Percentiles rank a stretch among this genome's conserved stretches.
Conservation (phyloP, 768 basidiomycete genomes). For the Lepiota venenata region DNA sequence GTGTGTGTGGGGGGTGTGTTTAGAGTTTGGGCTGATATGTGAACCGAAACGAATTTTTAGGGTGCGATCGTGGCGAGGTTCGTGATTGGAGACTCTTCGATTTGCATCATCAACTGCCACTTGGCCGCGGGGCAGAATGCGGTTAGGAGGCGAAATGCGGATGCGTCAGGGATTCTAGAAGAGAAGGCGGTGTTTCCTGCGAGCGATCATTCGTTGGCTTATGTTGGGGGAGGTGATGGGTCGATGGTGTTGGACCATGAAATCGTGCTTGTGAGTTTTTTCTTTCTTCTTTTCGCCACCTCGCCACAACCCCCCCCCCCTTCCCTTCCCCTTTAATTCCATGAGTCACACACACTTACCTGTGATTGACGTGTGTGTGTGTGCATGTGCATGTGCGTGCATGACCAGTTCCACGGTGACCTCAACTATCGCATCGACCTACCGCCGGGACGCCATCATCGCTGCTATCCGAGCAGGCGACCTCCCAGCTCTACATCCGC, state of each 20-base stretch:
- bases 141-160: slow-evolving; percentile 78
- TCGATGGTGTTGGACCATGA: slow-evolving; percentile 94
- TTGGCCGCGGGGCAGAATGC: slow-evolving; percentile 93
- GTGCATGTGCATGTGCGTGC: too few relatives aligned
- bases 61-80: slow-evolving; percentile 90
- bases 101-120: slow-evolving; percentile 97
- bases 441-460: slow-evolving; percentile 80
- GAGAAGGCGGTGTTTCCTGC: slow-evolving; percentile 66
- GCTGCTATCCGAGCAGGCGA: slow-evolving; percentile 68
- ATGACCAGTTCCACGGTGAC: slow-evolving; percentile 76
- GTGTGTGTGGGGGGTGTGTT: too few relatives aligned
- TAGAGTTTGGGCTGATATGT: background rate
- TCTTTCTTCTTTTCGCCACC: too few relatives aligned
- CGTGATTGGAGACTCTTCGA: slow-evolving; percentile 85
- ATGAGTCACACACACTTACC: background rate
- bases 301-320: too few relatives aligned
- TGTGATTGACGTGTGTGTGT: slow-evolving; percentile 1
- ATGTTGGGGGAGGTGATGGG: slow-evolving; percentile 90
- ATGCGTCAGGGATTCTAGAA: slow-evolving; percentile 85
- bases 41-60: slow-evolving; percentile 32
- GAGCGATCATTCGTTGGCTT: slow-evolving; percentile 57
- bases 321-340: background rate
- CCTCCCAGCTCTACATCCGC: slow-evolving; percentile 53
- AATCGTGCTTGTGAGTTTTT: slow-evolving; percentile 72
- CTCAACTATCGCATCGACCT: slow-evolving; percentile 98